Evolutionary conservation across 345 rosid genomes (phyloP).

Genomic region (Hevea brasiliensis): DNA sequence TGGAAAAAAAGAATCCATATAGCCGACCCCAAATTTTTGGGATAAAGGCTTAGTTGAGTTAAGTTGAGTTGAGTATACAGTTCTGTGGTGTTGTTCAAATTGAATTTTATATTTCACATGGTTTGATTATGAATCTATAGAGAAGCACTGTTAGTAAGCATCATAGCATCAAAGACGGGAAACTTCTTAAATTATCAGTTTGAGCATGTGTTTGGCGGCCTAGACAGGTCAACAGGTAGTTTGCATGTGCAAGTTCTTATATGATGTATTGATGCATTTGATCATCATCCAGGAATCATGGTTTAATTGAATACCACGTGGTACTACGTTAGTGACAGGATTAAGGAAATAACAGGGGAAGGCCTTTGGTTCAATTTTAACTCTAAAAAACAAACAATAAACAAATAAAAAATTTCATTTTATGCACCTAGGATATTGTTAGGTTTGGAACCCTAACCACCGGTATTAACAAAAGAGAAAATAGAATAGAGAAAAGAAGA

Average conservation of each 20-base stretch:
- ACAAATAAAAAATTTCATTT: background rate
- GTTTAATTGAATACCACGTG: background rate
- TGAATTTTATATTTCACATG: background rate
- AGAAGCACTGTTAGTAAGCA: background rate
- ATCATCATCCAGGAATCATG: slow-evolving; percentile 1
- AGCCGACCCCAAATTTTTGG: too few relatives aligned
- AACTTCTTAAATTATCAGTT: background rate
- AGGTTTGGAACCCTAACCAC: too few relatives aligned
- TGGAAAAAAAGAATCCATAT: too few relatives aligned
- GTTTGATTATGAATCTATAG: background rate
- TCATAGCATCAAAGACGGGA: background rate
- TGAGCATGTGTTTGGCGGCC: too few relatives aligned
- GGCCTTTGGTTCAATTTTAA: background rate
- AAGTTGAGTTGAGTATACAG: too few relatives aligned
- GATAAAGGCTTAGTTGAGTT: too few relatives aligned
- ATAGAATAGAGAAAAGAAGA: too few relatives aligned
- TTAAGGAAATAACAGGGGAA: background rate
- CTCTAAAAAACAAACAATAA: background rate
- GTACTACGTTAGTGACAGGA: too few relatives aligned
- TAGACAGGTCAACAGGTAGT: too few relatives aligned
- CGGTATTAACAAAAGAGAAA: too few relatives aligned
- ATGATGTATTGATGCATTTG: too few relatives aligned
- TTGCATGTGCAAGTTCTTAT: too few relatives aligned
- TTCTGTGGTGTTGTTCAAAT: background rate
- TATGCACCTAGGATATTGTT: background rate